Evolutionary conservation across 495 filamentous ascomycete genomes (phyloP).

Genomic region (Tetracladium marchalianum): DNA sequence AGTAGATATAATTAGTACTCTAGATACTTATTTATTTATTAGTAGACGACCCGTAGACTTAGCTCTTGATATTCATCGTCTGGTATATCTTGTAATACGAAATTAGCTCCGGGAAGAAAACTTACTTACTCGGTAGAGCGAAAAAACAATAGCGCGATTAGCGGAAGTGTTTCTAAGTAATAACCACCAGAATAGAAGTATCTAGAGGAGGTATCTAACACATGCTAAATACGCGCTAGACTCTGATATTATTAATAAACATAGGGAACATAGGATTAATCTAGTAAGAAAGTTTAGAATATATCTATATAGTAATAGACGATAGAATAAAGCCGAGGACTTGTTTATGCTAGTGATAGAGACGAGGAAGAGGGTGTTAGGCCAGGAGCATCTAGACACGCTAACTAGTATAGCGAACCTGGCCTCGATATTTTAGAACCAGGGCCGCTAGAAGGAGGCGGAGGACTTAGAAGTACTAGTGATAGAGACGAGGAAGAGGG

Average conservation of each 20-base stretch:
- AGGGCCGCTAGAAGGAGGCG: conserved; percentile 23
- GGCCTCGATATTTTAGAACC: conserved; percentile 13
- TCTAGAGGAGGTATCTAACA: conserved; percentile 27
- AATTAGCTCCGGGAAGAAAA: conserved; percentile 29
- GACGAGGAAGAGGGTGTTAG: conserved; percentile 14
- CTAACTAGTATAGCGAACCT: conserved; percentile 22
- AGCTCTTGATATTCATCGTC: conserved; percentile 29
- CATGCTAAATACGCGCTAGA: conserved; percentile 27
- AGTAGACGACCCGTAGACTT: neutral
- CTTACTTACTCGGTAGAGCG: conserved; percentile 19
- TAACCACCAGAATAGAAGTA: conserved; percentile 22
- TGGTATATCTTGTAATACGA: conserved; percentile 34
- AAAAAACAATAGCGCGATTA: conserved; percentile 22
- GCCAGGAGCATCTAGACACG: conserved; percentile 25
- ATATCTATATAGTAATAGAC: neutral
- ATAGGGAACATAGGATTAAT: neutral
- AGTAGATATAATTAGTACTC: conserved; percentile 25
- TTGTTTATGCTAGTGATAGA: conserved; percentile 11
- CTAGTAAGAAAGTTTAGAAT: neutral
- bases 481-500: conserved; percentile 3
- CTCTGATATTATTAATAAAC: neutral
- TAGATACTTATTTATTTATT: conserved; percentile 34
- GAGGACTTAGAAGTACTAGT: conserved; percentile 16
- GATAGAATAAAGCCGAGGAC: conserved; percentile 2
- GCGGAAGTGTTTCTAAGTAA: conserved; percentile 24